Base-by-base conservation (phyloP, 495 filamentous ascomycete genomes). In the Penicillium steckii region DNA sequence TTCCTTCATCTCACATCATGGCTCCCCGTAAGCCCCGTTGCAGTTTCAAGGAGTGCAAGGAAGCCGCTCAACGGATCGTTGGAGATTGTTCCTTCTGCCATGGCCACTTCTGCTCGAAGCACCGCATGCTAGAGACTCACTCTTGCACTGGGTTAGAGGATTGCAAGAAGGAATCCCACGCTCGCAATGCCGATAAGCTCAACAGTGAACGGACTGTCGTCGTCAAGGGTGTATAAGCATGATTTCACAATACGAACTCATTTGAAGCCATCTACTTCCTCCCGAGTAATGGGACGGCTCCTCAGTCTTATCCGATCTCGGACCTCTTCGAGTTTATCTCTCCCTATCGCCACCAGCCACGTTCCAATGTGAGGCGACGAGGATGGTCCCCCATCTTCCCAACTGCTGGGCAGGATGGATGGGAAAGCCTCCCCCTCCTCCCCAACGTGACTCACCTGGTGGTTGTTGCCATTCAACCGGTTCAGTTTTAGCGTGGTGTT, bases 41-140 rank as follows among this genome's bases (percentile, higher is more conserved):
- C 80, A 85, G 81, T 54, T 90, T 86, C 79, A 91, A 90, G 74
- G 85, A 89, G 54, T 98, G 94, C 83, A 90, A 81, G 67, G 82
- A 86, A 54, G 80, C 81, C 26, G 91, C 91, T 19, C 90, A 95
- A 68, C 83, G 88, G 48, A 96, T 97, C 65, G 88, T 96, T 37
- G 95, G 95, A 8, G 94, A 97, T 73, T 98, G 94, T 76, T 86
- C 83, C 46, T 97, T 97, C 74, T 98, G 94, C 78, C 75, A 84
- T 44, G 91, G 91, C 13, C 88, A 94, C 69, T 97, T 88, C 76
- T 98, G 94, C 75, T 89, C 87, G 46, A 91, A 89, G 76, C 94
- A 98, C 75, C 80, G 94, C 13, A 82, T 97, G 70, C 70, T 97
- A 42, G 94, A 98, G 73, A 86, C 90, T 53, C 94, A 98, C 74